Evolutionary conservation across 1,284 basidiomycete genomes (phyloP).

Genomic region (Puccinia polysora): DNA sequence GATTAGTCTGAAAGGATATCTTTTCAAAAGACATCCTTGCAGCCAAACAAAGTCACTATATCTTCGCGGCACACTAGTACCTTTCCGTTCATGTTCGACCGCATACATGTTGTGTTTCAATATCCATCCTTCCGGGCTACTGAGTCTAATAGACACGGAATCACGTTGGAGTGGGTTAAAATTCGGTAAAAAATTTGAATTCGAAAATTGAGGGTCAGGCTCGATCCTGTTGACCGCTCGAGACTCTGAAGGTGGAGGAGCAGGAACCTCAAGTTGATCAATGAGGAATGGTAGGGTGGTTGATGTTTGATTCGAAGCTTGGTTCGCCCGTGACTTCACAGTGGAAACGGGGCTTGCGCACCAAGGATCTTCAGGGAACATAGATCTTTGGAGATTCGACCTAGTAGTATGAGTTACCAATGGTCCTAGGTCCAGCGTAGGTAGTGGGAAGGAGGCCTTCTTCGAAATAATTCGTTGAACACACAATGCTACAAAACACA

Average conservation of each 20-base stretch:
- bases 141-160: slow-evolving; percentile 32
- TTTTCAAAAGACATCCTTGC: slow-evolving; percentile 68
- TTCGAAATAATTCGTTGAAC: slow-evolving; percentile 25
- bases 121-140: slow-evolving; percentile 36
- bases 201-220: slow-evolving; percentile 20
- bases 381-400: background rate
- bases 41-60: slow-evolving; percentile 88
- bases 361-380: slow-evolving; percentile 41
- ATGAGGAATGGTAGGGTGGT: slow-evolving; percentile 24
- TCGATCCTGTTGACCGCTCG: background rate
- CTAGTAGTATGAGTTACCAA: background rate
- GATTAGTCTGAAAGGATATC: slow-evolving; percentile 84
- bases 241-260: background rate
- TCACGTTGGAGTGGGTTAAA: slow-evolving; percentile 30
- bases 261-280: slow-evolving; percentile 15
- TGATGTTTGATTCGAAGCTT: slow-evolving; percentile 1
- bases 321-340: background rate
- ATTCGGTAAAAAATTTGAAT: slow-evolving; percentile 10
- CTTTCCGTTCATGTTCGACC: slow-evolving; percentile 44
- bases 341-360: slow-evolving; percentile 1
- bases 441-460: slow-evolving; percentile 29
- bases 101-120: slow-evolving; percentile 42
- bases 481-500: slow-evolving; percentile 8
- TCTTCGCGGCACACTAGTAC: slow-evolving; percentile 54
- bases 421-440: slow-evolving; percentile 29